Evolutionary conservation across 345 rosid genomes (phyloP), one percentile per base, ranked within the genome.

Genomic region (Reutealis trisperma): DNA sequence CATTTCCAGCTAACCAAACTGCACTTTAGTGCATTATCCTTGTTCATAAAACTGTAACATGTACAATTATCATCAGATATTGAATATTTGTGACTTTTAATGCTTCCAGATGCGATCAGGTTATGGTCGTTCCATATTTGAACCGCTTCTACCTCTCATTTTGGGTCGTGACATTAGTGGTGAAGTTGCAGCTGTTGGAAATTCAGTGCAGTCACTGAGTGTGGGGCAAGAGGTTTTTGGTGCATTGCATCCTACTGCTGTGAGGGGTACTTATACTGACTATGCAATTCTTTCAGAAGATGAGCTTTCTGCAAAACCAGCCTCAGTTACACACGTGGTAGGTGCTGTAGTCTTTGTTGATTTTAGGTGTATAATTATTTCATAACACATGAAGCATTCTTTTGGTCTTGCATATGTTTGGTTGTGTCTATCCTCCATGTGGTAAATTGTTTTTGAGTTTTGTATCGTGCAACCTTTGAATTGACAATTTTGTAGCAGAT

Each of bases 91-190:
- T 6, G 37, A 54, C 42, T 58, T 61, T 63, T 60, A 27, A 57
- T 85, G 82, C 34, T 79, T 78, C 66, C 87, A 96, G 97, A 87
- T 96, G 92, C 93, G 98, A 84, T 84, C 96, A 51, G 99, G 99
- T 67, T 96, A 96, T 32, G 99, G 97, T 21, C 97, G 99, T 77
- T 96, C 97, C n/a, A 85, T 96, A 71, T 92, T 91, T 66, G 84
- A 90, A 72, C 96, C 96, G 1, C 92, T 88, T 82, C 91, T 96
- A 49, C 99, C 99, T 54, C 86, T 93, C 63, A 92, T 96, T 73
- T 84, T 96, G 84, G 99, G 99, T 47, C 93, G 99, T 1, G 98
- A 96, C 86, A 47, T 93, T 34, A 93, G 98, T 70, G 98, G 99
- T 15, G 94, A 90, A 81, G 98, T 96, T 81, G 89, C 96, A 15